These are phyloP conservation scores for Penicillium aurantiogriseum DNA, from an alignment of 2,329 filamentous ascomycete species.

Conservation along the genomic window DNA sequence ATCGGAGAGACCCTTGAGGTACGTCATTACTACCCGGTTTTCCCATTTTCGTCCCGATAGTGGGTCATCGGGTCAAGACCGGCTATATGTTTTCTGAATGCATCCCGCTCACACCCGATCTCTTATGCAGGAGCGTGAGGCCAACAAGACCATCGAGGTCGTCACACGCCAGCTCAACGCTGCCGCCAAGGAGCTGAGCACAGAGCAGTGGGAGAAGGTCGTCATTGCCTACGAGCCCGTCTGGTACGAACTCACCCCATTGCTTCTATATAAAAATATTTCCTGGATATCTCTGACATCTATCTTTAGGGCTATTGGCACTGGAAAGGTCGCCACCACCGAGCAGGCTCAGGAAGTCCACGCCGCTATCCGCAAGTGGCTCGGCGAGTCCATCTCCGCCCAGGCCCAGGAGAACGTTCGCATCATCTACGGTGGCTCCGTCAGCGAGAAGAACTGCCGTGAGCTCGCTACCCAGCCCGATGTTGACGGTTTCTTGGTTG, in stretches of 20 bases:
- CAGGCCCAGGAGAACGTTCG: conserved; percentile 81
- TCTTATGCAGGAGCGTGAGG: conserved; percentile 68
- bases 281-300: conserved; percentile 6
- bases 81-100: conserved; percentile 12
- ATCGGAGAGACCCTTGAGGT: conserved; percentile 88
- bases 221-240: conserved; percentile 99
- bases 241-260: conserved; percentile 63
- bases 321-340: conserved; percentile 86
- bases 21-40: conserved; percentile 25
- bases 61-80: conserved; percentile 19
- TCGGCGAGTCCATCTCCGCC: conserved; percentile 70
- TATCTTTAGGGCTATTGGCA: conserved; percentile 65
- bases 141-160: conserved; percentile 72
- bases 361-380: conserved; percentile 85
- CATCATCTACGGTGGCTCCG: conserved; percentile 94
- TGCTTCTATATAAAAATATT: not conserved
- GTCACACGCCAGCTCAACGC: conserved; percentile 77
- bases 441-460: conserved; percentile 96
- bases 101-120: conserved; percentile 28
- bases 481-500: conserved; percentile 97
- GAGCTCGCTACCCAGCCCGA: conserved; percentile 89
- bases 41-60: conserved; percentile 20
- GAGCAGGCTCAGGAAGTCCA: conserved; percentile 93
- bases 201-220: conserved; percentile 87
- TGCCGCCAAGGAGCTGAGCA: conserved; percentile 63